Evolutionary conservation across 345 rosid species (phyloP).

Genomic region (Geranium rotundifolium): DNA sequence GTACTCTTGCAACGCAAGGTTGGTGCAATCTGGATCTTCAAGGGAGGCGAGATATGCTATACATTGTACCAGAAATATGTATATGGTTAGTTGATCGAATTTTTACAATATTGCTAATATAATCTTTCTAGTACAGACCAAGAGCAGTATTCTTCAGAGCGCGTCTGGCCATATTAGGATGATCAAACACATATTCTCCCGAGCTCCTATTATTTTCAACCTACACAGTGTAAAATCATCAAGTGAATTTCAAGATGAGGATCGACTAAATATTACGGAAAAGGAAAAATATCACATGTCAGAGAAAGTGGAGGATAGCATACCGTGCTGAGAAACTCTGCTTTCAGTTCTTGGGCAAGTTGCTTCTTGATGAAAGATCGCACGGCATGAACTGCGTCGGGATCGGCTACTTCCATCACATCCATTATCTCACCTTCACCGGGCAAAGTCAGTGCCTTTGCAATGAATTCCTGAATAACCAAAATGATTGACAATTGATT

Average conservation of each 20-base stretch:
- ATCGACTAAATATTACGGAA: too few species aligned
- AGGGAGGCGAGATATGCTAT: constrained; percentile 83
- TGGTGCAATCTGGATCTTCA: constrained; percentile 40
- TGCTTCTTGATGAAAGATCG: constrained; percentile 74
- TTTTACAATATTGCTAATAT: not conserved
- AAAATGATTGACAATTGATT: constrained; percentile 2
- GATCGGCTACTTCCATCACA: constrained; percentile 96
- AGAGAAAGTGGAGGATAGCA: constrained; percentile 6
- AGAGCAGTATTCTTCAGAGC: constrained; percentile 78
- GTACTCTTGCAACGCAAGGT: constrained; percentile 63
- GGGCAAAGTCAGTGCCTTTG: constrained; percentile 82
- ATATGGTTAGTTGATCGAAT: constrained; percentile 2
- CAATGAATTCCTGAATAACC: constrained; percentile 65
- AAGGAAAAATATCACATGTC: not conserved
- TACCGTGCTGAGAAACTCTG: constrained; percentile 66
- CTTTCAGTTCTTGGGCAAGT: constrained; percentile 76
- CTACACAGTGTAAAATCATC: constrained; percentile 16
- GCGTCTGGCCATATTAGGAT: constrained; percentile 73
- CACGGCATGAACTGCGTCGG: constrained; percentile 94
- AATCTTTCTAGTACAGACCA: constrained; percentile 31
- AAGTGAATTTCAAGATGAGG: not conserved
- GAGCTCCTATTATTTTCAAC: constrained; percentile 66
- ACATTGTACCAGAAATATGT: constrained; percentile 5
- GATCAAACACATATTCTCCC: constrained; percentile 66
- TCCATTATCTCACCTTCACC: constrained; percentile 99